Conservation (phyloP, 148 eudicot species). For the Dianthus caryophyllus region DNA sequence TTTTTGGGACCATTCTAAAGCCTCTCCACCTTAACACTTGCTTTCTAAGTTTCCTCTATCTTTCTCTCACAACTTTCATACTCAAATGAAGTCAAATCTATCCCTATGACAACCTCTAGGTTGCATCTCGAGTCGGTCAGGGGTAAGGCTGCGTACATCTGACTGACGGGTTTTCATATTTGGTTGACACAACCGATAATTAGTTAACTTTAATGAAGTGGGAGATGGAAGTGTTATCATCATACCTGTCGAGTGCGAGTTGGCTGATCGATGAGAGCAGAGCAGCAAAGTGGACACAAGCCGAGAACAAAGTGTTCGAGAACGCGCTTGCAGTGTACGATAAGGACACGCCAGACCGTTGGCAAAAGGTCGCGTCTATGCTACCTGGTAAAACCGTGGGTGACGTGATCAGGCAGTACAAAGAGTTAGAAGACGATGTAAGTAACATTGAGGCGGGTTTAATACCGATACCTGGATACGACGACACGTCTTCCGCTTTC, state of each 20-base stretch:
- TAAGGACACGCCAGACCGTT: constrained; percentile 73
- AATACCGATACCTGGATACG: constrained; percentile 54
- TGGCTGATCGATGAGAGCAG: constrained; percentile 64
- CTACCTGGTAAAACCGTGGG: constrained; percentile 78
- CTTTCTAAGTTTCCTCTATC: constrained; percentile 23
- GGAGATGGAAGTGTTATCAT: constrained; percentile 67
- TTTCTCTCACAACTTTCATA: constrained; percentile 12
- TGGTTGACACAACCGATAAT: not conserved
- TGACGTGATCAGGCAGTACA: constrained; percentile 78
- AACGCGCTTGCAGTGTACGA: constrained; percentile 74
- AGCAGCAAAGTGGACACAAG: constrained; percentile 61
- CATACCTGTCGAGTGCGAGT: constrained; percentile 46
- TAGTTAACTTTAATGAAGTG: constrained; percentile 33
- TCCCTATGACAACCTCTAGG: not conserved
- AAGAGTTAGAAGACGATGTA: constrained; percentile 75
- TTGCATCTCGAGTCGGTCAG: not conserved
- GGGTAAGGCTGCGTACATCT: constrained; percentile 17
- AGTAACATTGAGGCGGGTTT: constrained; percentile 85
- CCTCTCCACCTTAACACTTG: constrained; percentile 42
- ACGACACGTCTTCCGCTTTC: constrained; percentile 41
- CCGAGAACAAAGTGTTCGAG: constrained; percentile 85
- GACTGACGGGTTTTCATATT: not conserved
- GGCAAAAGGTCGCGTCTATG: constrained; percentile 75
- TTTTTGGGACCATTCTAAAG: constrained; percentile 10
- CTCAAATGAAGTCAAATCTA: constrained; percentile 16